Evolutionary conservation across 1,284 basidiomycete species (phyloP).

Genomic region (Entoloma clypeatum): DNA sequence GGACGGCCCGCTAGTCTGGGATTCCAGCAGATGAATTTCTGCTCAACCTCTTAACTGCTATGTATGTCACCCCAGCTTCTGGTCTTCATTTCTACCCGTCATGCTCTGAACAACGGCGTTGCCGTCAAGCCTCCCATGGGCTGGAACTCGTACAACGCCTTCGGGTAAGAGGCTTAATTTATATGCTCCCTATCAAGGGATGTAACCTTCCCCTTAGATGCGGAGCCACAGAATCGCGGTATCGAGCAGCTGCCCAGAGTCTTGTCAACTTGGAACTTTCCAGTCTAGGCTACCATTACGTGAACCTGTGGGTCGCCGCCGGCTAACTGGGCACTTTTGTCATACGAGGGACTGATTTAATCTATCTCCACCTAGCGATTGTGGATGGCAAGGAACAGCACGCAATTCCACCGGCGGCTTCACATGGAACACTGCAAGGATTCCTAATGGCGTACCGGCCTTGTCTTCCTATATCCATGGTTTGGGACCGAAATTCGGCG

Average conservation of each 20-base stretch:
- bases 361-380: conserved; percentile 29
- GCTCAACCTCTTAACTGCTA: background rate
- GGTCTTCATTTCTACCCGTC: conserved; percentile 13
- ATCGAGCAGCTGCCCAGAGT: conserved; percentile 32
- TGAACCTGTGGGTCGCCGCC: conserved; percentile 40
- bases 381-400: conserved; percentile 43
- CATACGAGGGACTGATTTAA: no score
- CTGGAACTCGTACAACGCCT: conserved; percentile 47
- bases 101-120: conserved; percentile 38
- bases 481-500: conserved; percentile 38
- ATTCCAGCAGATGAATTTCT: background rate
- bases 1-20: no score
- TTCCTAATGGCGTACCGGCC: conserved; percentile 39
- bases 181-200: background rate
- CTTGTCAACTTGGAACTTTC: conserved; percentile 34
- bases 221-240: conserved; percentile 34
- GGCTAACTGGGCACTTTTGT: no score
- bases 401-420: conserved; percentile 38
- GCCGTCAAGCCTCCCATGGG: conserved; percentile 43
- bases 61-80: conserved; percentile 3
- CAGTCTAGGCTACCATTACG: conserved; percentile 36
- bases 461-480: conserved; percentile 35
- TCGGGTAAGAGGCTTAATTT: conserved; percentile 29
- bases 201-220: conserved; percentile 27
- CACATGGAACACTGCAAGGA: conserved; percentile 38